Evolutionary conservation across 129 eudicot genomes (phyloP).

Genomic region (Flaveria ramosissima): DNA sequence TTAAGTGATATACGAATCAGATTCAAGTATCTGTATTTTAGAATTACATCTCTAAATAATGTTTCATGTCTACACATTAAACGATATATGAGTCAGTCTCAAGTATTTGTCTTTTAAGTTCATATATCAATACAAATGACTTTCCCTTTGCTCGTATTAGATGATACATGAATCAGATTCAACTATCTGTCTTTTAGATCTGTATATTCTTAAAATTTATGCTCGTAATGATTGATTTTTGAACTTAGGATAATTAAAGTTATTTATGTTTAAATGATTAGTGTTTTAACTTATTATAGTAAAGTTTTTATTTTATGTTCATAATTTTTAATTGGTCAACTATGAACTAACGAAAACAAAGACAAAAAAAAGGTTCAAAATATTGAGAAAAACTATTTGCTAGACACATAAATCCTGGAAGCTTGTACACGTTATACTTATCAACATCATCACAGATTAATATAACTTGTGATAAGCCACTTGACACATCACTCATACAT

Average conservation of each 20-base stretch:
- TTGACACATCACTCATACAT: conserved; percentile 13
- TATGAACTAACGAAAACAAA: too few species aligned
- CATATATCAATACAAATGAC: too few species aligned
- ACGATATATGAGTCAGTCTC: too few species aligned
- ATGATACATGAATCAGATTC: neutral
- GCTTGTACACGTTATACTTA: neutral
- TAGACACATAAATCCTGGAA: neutral
- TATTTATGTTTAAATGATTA: too few species aligned
- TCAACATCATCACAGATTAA: conserved; percentile 2
- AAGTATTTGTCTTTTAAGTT: too few species aligned
- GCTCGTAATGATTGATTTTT: too few species aligned
- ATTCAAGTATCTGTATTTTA: neutral
- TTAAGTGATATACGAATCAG: neutral
- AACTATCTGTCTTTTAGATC: neutral
- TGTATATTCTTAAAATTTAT: neutral
- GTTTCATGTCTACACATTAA: neutral
- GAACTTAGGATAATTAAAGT: too few species aligned
- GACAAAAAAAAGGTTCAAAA: neutral
- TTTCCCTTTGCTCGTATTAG: neutral
- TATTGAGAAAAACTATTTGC: neutral
- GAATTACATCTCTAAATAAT: neutral
- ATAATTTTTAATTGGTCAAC: too few species aligned
- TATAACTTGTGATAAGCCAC: neutral
- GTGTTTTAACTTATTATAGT: too few species aligned
- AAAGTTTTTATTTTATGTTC: too few species aligned